phyloP scores from a whole-genome alignment of 2,329 filamentous ascomycete genomes.

The Xylariaceae sp. region DNA sequence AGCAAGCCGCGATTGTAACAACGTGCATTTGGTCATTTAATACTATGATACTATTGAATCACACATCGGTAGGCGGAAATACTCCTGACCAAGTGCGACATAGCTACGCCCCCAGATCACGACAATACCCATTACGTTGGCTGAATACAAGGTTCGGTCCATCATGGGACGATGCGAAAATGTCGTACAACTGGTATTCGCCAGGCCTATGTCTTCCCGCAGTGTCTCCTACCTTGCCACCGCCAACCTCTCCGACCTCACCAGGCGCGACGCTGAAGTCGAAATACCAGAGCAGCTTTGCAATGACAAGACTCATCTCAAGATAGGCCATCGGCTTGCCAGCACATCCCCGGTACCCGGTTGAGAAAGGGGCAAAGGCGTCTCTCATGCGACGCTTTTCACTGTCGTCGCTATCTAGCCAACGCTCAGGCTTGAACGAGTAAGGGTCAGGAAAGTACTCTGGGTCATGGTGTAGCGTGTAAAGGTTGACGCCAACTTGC shows the following conservation, averaged over 20 bases:
- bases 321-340: slow-evolving; percentile 17
- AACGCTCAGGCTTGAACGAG: slow-evolving; percentile 13
- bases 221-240: slow-evolving; percentile 6
- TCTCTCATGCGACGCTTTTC: slow-evolving; percentile 5
- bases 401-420: slow-evolving; percentile 7
- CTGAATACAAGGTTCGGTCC: slow-evolving; percentile 12
- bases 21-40: too few species aligned
- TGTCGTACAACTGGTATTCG: slow-evolving; percentile 15
- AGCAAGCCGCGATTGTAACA: neutral
- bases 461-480: slow-evolving; percentile 10
- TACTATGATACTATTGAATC: too few species aligned
- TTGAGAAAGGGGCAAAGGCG: slow-evolving; percentile 12
- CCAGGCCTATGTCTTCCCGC: slow-evolving; percentile 7
- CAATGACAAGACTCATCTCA: slow-evolving; percentile 11
- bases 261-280: slow-evolving; percentile 12
- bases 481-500: slow-evolving; percentile 15
- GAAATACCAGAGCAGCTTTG: slow-evolving; percentile 14
- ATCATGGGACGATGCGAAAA: slow-evolving; percentile 11
- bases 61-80: too few species aligned
- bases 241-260: slow-evolving; percentile 9
- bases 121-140: slow-evolving; percentile 1
- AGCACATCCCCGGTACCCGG: slow-evolving; percentile 12
- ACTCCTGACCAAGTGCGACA: too few species aligned
- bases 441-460: slow-evolving; percentile 15
- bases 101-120: too few species aligned